These are phyloP conservation scores for Plasmodium ovale DNA, from an alignment of 169 alveolate species.

Conservation along the genomic window DNA sequence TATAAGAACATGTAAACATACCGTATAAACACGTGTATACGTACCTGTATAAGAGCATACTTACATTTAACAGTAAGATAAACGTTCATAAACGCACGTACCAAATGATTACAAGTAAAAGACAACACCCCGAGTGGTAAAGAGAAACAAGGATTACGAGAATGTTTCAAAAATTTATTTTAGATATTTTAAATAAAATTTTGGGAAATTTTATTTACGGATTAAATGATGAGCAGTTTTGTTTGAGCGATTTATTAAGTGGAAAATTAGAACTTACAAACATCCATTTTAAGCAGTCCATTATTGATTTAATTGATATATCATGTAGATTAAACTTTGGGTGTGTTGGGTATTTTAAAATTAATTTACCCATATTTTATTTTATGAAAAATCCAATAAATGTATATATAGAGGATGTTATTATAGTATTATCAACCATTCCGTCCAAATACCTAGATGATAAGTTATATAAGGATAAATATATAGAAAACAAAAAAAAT, in stretches of 20 bases:
- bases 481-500: slow-evolving; percentile 68
- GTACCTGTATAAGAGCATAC: background rate
- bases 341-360: slow-evolving; percentile 73
- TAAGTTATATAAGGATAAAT: slow-evolving; percentile 74
- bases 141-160: background rate
- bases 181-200: slow-evolving; percentile 56
- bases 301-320: slow-evolving; percentile 62
- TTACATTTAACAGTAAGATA: no score
- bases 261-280: slow-evolving; percentile 75
- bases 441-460: slow-evolving; percentile 75
- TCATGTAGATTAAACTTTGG: slow-evolving; percentile 77
- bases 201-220: slow-evolving; percentile 76
- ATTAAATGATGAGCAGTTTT: slow-evolving; percentile 50
- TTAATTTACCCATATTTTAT: slow-evolving; percentile 74
- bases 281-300: slow-evolving; percentile 61
- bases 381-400: slow-evolving; percentile 75
- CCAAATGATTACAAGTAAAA: background rate
- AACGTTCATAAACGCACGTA: background rate
- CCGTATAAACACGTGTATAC: background rate
- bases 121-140: background rate
- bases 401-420: slow-evolving; percentile 75
- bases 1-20: background rate
- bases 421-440: slow-evolving; percentile 64
- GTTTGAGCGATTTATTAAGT: slow-evolving; percentile 59
- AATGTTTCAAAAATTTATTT: slow-evolving; percentile 69